Evolutionary conservation across 2,329 filamentous ascomycete genomes (phyloP).

Genomic region (Knufia petricola): DNA sequence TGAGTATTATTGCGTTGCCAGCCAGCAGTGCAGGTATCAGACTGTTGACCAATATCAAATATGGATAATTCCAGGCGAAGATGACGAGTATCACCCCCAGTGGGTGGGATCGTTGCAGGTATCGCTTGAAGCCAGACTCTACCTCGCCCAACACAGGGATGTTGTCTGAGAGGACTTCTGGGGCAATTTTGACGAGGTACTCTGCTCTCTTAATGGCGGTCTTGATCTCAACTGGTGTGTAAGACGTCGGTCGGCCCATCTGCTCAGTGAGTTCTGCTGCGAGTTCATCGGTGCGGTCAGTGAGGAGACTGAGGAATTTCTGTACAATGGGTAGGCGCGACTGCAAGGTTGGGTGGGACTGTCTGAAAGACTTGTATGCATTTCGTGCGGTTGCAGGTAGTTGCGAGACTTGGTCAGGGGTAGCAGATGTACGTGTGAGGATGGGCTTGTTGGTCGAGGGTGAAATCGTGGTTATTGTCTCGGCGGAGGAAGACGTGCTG

Average conservation of each 20-base stretch:
- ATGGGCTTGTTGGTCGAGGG: constrained; percentile 80
- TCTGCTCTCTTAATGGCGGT: constrained; percentile 79
- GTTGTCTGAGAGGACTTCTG: constrained; percentile 62
- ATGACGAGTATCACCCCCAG: constrained; percentile 81
- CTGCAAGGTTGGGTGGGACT: constrained; percentile 64
- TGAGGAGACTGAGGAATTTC: constrained; percentile 64
- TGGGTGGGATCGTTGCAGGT: constrained; percentile 69
- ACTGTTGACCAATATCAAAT: constrained; percentile 86
- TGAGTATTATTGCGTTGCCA: constrained; percentile 85
- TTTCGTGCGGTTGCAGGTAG: constrained; percentile 63
- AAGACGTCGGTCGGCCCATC: constrained; percentile 89
- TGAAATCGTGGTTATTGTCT: constrained; percentile 69
- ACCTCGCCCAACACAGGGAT: constrained; percentile 59
- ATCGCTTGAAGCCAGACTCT: constrained; percentile 82
- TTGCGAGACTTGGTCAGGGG: constrained; percentile 57
- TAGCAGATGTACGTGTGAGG: constrained; percentile 66
- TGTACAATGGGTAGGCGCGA: constrained; percentile 72
- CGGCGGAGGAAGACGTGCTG: constrained; percentile 20
- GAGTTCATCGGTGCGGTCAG: constrained; percentile 65
- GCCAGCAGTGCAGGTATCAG: constrained; percentile 82
- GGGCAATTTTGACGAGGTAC: constrained; percentile 75
- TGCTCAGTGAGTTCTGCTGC: constrained; percentile 81
- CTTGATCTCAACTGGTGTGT: constrained; percentile 69
- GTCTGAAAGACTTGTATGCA: constrained; percentile 68
- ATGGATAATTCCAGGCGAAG: constrained; percentile 97